phyloP scores from a whole-genome alignment of 257 asterid genomes.

The Thymus quinquecostatus region DNA sequence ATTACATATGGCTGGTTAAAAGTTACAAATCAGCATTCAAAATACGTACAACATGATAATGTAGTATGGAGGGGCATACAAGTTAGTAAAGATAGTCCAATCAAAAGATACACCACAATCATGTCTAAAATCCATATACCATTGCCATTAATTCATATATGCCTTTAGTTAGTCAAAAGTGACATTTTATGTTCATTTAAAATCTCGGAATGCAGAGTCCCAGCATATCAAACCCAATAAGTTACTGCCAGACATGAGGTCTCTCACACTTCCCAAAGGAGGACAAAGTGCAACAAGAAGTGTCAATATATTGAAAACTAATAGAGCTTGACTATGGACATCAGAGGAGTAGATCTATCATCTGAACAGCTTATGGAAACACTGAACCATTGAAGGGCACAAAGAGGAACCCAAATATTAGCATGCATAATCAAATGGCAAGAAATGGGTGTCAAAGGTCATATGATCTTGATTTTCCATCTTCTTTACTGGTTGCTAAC shows the following conservation, averaged over 20 bases:
- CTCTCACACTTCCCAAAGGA: not conserved
- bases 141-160: not conserved
- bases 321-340: not conserved
- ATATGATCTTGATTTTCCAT: not conserved
- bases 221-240: not conserved
- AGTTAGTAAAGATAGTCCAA: not conserved
- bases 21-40: not conserved
- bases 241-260: not conserved
- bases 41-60: not conserved
- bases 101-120: constrained; percentile 2
- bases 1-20: not conserved
- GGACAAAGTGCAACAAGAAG: not conserved
- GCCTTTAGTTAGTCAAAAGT: not conserved
- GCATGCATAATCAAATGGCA: not conserved
- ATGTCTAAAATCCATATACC: not conserved
- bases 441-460: not conserved
- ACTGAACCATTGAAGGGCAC: constrained; percentile 1
- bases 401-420: not conserved
- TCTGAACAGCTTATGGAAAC: not conserved
- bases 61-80: not conserved
- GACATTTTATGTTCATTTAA: not conserved
- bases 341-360: not conserved
- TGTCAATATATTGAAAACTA: not conserved
- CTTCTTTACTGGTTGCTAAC: constrained; percentile 10
- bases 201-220: not conserved